Evolutionary conservation across 1,139 yeast species (phyloP), one percentile per base, ranked within the genome.

Genomic region (Pichia sp.): DNA sequence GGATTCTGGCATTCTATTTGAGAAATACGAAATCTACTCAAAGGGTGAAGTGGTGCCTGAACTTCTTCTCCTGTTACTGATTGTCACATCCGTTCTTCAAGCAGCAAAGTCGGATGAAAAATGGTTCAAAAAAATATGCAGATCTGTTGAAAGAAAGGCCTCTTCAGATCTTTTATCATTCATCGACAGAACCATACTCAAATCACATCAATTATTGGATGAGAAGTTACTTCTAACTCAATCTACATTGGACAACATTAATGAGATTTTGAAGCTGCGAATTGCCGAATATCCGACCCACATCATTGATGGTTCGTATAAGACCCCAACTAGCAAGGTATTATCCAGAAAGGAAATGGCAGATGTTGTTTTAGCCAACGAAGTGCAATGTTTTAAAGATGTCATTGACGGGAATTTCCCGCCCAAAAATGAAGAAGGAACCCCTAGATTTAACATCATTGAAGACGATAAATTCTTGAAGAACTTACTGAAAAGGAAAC

Each of bases 21-120:
- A 76, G 18, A 64, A 77, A 1, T 81, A 74, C 56, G 88, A 81
- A 49, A 69, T 79, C 42, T 80, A 71, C 50, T 52, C 47, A 8
- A 66, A 74, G 29, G 74, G 77, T 12, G 83, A 76, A 32, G 64
- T 77, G 2, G 59, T 71, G 14, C 67, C 78, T 22, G 88, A 81
- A 51, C 57, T 74, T 22, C 59, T 69, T 2, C 59, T 79, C 22
- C 41, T 80, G 12, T 42, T 78, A 6, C 82, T 78, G 48, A 62
- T 73, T 3, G 50, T 76, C 6, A 62, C 77, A 0, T 63, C 72
- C 2, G 36, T 75, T 6, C 52, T 61, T 1, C 48, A 59, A 18
- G 58, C 71, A 23, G 58, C 67, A 42, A 42, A 51, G 17, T 46
- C 59, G 6, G 61, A 58, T 35, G 27, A 30, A 16, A 57, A 58